A percentile compares a stretch with the other conserved stretches of the same genome.
phyloP scores from a whole-genome alignment of 441 rosid species.

The Croton setiger region DNA sequence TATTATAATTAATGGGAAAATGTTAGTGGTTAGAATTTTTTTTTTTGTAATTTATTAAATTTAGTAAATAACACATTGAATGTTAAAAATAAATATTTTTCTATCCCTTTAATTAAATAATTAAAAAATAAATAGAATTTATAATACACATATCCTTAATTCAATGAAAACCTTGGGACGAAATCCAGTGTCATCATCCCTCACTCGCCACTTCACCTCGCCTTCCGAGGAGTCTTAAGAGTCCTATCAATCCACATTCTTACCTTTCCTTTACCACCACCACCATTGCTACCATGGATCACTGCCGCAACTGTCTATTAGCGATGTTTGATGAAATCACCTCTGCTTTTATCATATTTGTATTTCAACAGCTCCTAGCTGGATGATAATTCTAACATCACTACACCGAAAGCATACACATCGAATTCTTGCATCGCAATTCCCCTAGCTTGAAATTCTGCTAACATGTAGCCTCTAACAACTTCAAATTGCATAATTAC shows the following conservation, averaged over 20 bases:
- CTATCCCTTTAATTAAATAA: no score
- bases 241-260: slow-evolving; percentile 71
- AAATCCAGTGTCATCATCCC: no score
- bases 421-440: slow-evolving; percentile 67
- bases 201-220: no score
- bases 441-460: slow-evolving; percentile 54
- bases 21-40: no score
- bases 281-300: slow-evolving; percentile 24
- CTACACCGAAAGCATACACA: slow-evolving; percentile 68
- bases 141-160: no score
- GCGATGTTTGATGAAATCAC: slow-evolving; percentile 51
- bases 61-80: no score
- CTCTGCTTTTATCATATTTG: slow-evolving; percentile 37
- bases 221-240: no score
- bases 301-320: slow-evolving; percentile 54
- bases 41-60: no score
- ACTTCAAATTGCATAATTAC: slow-evolving; percentile 54
- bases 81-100: no score
- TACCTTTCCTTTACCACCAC: slow-evolving; percentile 34
- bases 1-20: no score
- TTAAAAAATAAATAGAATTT: no score
- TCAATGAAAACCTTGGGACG: no score
- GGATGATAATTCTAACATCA: slow-evolving; percentile 63
- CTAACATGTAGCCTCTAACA: slow-evolving; percentile 76
- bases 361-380: slow-evolving; percentile 76